Evolutionary conservation across 768 basidiomycete species (phyloP), one percentile per base, ranked within the genome.

Genomic region (Termitomyces sp.): DNA sequence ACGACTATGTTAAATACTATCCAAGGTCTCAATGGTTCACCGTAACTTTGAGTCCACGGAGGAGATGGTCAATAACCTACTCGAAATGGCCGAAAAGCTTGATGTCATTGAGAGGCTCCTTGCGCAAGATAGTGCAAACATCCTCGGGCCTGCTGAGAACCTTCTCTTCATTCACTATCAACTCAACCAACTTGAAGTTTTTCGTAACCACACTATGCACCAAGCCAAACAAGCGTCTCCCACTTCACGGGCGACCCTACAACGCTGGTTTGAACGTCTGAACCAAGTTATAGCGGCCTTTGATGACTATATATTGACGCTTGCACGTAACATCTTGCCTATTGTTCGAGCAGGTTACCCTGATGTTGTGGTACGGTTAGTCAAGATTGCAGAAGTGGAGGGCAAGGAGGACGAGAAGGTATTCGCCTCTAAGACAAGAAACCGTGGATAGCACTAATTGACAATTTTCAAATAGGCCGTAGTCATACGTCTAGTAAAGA

Each of bases 401-500:
- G 93, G 90, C 4, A 84, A 80, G 66, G 92, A 93, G 69, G 97
- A 98, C 67, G 91, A 98, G 74, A 98, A 97, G 81, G 94, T 90
- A 54, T 46, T 63, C 46, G 69, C 66, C 18, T 35, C 43, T 20
- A 36, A 13, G 36, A 30, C 41, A 40, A 16, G 43, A 14, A 24
- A 14, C 49, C 18, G 20, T 41, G 10, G 38, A 49, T 51, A 33
- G 14, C 10, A 44, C 59, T 56, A 40, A 46, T 49, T 8, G 16
- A 30, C 13, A 9, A n/a, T 52, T 24, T 51, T 11, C 30, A 1
- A 4, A 62, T 30, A 96, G 94, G 92, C 96, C 7, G 87, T 97
- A 33, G 95, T 92, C 38, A 91, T 98, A 68, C 84, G 90, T 52
- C 87, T 99, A 22, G 90, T 98, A 57, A 96, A 94, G 71, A 96